These are phyloP conservation scores for Fusarium subtropicale DNA, from an alignment of 2,329 filamentous ascomycete genomes.

Conservation along the genomic window DNA sequence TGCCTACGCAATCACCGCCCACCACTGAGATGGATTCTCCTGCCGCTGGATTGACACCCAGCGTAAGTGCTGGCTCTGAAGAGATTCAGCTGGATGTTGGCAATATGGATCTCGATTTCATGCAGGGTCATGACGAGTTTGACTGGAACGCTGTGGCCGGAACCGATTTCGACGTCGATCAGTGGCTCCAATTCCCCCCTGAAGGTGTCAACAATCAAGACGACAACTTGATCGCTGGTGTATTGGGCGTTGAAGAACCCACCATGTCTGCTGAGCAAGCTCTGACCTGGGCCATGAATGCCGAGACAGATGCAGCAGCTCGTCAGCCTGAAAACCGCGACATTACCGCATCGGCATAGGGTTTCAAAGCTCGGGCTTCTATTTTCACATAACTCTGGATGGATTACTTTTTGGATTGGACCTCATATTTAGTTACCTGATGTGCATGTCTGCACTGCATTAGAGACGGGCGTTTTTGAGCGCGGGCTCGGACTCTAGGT, in stretches of 20 bases:
- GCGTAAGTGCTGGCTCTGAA: slow-evolving; percentile 59
- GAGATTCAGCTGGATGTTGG: slow-evolving; percentile 53
- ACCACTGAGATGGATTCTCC: slow-evolving; percentile 58
- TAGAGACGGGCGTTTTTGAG: slow-evolving; percentile 42
- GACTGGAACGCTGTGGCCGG: slow-evolving; percentile 66
- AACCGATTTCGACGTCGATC: slow-evolving; percentile 68
- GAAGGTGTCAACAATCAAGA: slow-evolving; percentile 58
- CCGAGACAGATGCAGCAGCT: slow-evolving; percentile 40
- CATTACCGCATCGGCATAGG: slow-evolving; percentile 38
- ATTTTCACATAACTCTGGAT: neutral
- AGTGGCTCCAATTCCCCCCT: slow-evolving; percentile 68
- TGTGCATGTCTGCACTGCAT: slow-evolving; percentile 37
- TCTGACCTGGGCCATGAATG: slow-evolving; percentile 48
- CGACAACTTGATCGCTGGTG: slow-evolving; percentile 52
- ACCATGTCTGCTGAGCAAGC: slow-evolving; percentile 48
- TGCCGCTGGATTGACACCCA: slow-evolving; percentile 57
- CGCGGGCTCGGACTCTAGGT: slow-evolving; percentile 34
- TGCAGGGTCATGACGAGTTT: slow-evolving; percentile 61
- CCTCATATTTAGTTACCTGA: slow-evolving; percentile 31
- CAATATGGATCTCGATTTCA: slow-evolving; percentile 60
- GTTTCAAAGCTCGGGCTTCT: neutral
- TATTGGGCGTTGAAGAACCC: slow-evolving; percentile 48
- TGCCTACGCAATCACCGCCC: slow-evolving; percentile 57
- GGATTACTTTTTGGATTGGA: slow-evolving; percentile 10
- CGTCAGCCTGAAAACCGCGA: slow-evolving; percentile 32